phyloP scores from a whole-genome alignment of 805 yeast species.

The Allodekkera sacchari region DNA sequence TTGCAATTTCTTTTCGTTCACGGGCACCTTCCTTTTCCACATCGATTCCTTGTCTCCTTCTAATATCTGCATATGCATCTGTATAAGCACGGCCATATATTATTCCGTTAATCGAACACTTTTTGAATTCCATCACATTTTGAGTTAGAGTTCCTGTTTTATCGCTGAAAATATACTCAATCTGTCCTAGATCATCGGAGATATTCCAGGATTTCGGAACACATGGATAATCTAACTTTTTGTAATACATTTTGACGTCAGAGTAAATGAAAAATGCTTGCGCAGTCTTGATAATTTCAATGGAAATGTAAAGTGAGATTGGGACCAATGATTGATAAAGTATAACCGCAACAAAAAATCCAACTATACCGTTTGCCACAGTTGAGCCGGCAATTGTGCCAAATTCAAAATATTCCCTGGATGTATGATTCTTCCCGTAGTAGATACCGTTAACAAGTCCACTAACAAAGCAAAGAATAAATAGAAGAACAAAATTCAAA shows the following conservation, averaged over 20 bases:
- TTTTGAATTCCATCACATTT: constrained; percentile 79
- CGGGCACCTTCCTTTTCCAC: constrained; percentile 37
- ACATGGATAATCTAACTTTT: constrained; percentile 66
- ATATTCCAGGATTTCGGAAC: constrained; percentile 81
- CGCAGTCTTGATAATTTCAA: constrained; percentile 74
- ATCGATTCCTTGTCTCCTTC: constrained; percentile 71
- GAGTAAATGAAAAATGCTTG: constrained; percentile 77
- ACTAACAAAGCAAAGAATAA: constrained; percentile 58
- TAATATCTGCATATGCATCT: constrained; percentile 72
- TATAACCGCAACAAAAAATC: constrained; percentile 69
- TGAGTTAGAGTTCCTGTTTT: constrained; percentile 82
- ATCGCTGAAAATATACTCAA: constrained; percentile 78
- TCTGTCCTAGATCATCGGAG: constrained; percentile 80
- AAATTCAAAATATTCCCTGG: constrained; percentile 60
- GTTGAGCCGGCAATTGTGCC: constrained; percentile 63
- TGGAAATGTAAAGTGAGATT: constrained; percentile 71
- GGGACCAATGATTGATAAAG: constrained; percentile 77
- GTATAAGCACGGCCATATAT: constrained; percentile 77
- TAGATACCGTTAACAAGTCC: constrained; percentile 66
- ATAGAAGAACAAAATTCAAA: constrained; percentile 56
- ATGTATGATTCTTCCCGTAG: constrained; percentile 37
- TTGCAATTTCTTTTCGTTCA: constrained; percentile 42
- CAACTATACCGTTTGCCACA: constrained; percentile 58
- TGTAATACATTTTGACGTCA: constrained; percentile 65
- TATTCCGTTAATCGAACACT: constrained; percentile 66